Evolutionary conservation across 2,329 filamentous ascomycete species (phyloP).

Genomic region (Botryotinia globosa): DNA sequence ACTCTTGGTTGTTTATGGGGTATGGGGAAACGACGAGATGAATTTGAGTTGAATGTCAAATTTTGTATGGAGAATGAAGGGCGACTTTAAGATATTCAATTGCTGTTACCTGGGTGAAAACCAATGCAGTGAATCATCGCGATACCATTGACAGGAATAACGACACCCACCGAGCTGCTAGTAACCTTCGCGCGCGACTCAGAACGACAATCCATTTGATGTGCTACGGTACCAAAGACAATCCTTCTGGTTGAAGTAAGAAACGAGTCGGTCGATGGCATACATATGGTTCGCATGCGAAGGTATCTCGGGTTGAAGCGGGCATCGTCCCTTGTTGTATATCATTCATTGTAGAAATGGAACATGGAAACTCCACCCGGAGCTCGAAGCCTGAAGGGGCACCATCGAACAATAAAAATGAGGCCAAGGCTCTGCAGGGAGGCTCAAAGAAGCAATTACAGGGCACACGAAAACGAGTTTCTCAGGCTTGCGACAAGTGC

Average conservation of each 20-base stretch:
- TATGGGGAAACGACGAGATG: slow-evolving; percentile 12
- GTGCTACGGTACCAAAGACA: not conserved
- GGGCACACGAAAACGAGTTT: slow-evolving; percentile 42
- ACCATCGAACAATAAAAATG: slow-evolving; percentile 22
- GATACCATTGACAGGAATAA: not conserved
- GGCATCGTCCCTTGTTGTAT: slow-evolving; percentile 13
- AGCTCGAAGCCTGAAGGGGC: slow-evolving; percentile 5
- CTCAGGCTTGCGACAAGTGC: slow-evolving; percentile 54
- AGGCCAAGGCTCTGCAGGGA: slow-evolving; percentile 2
- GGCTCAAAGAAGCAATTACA: slow-evolving; percentile 26
- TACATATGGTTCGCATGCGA: slow-evolving; percentile 10
- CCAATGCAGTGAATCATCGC: not conserved
- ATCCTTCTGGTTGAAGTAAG: not conserved
- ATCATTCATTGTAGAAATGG: slow-evolving; percentile 20
- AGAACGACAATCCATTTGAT: not conserved
- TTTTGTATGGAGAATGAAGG: slow-evolving; percentile 5
- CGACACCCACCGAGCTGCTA: not conserved
- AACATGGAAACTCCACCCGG: slow-evolving; percentile 4
- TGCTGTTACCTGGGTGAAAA: not conserved
- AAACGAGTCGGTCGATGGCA: not conserved
- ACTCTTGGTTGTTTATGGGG: slow-evolving; percentile 14
- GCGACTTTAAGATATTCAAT: not conserved
- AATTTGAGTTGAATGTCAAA: not conserved
- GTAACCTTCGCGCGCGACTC: not conserved
- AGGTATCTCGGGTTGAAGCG: slow-evolving; percentile 9